phyloP scores from a whole-genome alignment of 768 basidiomycete genomes.

The Trametes punicea region DNA sequence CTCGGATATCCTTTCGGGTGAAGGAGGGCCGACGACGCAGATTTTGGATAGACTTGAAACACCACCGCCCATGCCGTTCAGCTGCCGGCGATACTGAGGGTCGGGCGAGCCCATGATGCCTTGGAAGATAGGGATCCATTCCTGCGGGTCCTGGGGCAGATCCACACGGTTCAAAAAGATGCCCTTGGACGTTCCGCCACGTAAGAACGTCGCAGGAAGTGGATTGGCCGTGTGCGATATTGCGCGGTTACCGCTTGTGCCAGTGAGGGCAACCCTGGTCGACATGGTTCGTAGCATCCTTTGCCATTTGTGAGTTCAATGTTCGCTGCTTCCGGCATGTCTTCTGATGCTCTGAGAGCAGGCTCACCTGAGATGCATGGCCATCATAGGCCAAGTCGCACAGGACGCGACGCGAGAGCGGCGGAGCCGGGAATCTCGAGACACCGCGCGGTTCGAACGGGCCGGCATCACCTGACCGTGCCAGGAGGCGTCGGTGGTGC shows the following conservation, averaged over 20 bases:
- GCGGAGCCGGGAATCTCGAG: too few species aligned
- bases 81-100: conserved; percentile 58
- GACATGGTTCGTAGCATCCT: neutral
- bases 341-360: too few species aligned
- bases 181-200: conserved; percentile 79
- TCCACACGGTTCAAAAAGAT: conserved; percentile 55
- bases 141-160: conserved; percentile 47
- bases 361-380: too few species aligned
- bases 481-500: too few species aligned
- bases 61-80: conserved; percentile 83
- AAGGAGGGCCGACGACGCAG: conserved; percentile 56
- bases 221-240: conserved; percentile 27
- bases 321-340: too few species aligned
- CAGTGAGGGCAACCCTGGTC: neutral
- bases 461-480: too few species aligned
- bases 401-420: too few species aligned
- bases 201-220: conserved; percentile 47
- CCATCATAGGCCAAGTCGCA: too few species aligned
- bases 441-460: too few species aligned
- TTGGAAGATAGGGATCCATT: conserved; percentile 63
- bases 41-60: conserved; percentile 74
- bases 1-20: conserved; percentile 38
- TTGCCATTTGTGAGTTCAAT: too few species aligned
- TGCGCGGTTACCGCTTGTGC: neutral
- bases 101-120: conserved; percentile 85